Evolutionary conservation across 2,329 filamentous ascomycete species (phyloP).

Genomic region (Claviceps lovelessii): DNA sequence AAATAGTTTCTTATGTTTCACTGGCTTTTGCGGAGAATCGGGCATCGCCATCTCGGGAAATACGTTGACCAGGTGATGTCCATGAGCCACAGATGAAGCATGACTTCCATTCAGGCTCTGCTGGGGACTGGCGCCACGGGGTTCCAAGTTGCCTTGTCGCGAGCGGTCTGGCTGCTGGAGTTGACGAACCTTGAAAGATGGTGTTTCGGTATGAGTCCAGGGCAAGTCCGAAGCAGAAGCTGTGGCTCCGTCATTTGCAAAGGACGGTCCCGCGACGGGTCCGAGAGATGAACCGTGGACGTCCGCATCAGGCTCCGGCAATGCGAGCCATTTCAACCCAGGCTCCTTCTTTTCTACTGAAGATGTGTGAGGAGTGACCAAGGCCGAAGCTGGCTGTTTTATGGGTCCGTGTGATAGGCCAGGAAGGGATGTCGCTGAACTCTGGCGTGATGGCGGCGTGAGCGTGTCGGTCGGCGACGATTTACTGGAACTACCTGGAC

Average conservation of each 20-base stretch:
- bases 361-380: slow-evolving; percentile 6
- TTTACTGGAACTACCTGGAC: not conserved
- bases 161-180: not conserved
- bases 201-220: not conserved
- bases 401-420: slow-evolving; percentile 7
- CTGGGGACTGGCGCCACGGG: slow-evolving; percentile 7
- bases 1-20: slow-evolving; percentile 16
- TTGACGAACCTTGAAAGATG: not conserved
- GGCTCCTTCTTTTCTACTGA: slow-evolving; percentile 4
- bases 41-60: slow-evolving; percentile 11
- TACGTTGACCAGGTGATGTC: slow-evolving; percentile 11
- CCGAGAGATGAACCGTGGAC: not conserved
- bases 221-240: not conserved
- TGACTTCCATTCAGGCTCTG: slow-evolving; percentile 4
- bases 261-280: not conserved
- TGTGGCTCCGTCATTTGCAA: not conserved
- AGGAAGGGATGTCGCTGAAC: slow-evolving; percentile 12
- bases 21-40: slow-evolving; percentile 8
- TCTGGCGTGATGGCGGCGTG: slow-evolving; percentile 8
- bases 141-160: slow-evolving; percentile 10
- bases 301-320: slow-evolving; percentile 1
- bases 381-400: slow-evolving; percentile 5
- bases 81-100: slow-evolving; percentile 6
- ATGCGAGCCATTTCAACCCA: slow-evolving; percentile 4
- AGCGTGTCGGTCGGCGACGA: slow-evolving; percentile 3